phyloP scores from a whole-genome alignment of 768 basidiomycete species.

The Pisolithus orientalis region DNA sequence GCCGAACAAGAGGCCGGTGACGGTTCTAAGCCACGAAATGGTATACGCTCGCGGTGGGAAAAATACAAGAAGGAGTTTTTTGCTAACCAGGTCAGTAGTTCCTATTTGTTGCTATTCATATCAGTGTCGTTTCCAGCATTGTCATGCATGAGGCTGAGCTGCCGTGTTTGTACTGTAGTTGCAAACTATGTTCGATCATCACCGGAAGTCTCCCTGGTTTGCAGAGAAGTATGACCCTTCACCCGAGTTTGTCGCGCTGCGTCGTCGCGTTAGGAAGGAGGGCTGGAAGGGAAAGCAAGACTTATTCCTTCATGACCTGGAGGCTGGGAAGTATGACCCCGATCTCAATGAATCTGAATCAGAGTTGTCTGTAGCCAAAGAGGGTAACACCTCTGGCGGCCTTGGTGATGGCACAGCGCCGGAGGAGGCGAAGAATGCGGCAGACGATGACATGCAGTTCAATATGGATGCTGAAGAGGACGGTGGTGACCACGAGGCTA shows the following conservation, averaged over 20 bases:
- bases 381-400: constrained; percentile 34
- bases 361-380: constrained; percentile 49
- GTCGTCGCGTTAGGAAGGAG: constrained; percentile 73
- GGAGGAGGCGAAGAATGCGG: constrained; percentile 50
- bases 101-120: constrained; percentile 9
- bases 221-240: constrained; percentile 89
- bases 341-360: constrained; percentile 57
- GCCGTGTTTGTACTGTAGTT: constrained; percentile 57
- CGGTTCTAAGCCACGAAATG: constrained; percentile 77
- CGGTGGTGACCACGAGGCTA: constrained; percentile 50
- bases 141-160: constrained; percentile 17
- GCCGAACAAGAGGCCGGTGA: constrained; percentile 81
- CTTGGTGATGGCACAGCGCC: constrained; percentile 26
- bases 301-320: constrained; percentile 72
- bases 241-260: constrained; percentile 61
- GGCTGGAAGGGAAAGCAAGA: constrained; percentile 76
- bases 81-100: constrained; percentile 71
- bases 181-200: constrained; percentile 93
- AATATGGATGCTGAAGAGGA: constrained; percentile 71
- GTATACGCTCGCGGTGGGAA: constrained; percentile 82
- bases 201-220: constrained; percentile 96
- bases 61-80: constrained; percentile 91
- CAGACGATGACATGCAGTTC: constrained; percentile 74
- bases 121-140: constrained; percentile 10
- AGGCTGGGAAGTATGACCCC: constrained; percentile 81